phyloP scores from a whole-genome alignment of 1,284 basidiomycete species.

The Hypsizygus ulmarius region DNA sequence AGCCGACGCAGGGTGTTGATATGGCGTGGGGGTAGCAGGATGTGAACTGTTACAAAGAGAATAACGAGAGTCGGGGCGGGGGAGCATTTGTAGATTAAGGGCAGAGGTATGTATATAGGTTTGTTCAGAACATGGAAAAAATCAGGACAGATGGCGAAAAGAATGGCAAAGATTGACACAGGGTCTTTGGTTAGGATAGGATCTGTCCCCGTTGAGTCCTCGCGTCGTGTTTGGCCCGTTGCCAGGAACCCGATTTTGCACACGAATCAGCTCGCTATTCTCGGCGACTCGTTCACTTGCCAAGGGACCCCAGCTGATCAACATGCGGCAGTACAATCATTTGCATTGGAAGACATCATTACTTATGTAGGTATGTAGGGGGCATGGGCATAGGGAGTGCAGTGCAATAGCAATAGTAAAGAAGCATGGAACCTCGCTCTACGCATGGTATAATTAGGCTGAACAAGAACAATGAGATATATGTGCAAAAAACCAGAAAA shows the following conservation, averaged over 20 bases:
- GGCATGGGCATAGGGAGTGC: conserved; percentile 8
- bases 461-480: conserved; percentile 9
- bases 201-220: conserved; percentile 24
- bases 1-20: conserved; percentile 24
- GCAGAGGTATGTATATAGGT: conserved; percentile 22
- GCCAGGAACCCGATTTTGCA: conserved; percentile 25
- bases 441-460: conserved; percentile 14
- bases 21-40: conserved; percentile 22
- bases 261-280: not conserved
- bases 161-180: conserved; percentile 25
- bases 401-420: conserved; percentile 3
- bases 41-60: conserved; percentile 17
- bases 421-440: not conserved
- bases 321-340: conserved; percentile 3
- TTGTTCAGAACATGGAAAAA: conserved; percentile 23
- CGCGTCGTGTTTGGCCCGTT: too few species aligned
- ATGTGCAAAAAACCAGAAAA: conserved; percentile 8
- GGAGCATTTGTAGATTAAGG: conserved; percentile 30
- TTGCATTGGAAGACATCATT: conserved; percentile 1
- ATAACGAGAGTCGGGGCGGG: conserved; percentile 26
- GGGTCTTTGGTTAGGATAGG: conserved; percentile 23
- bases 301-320: conserved; percentile 19
- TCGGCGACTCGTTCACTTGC: not conserved
- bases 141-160: conserved; percentile 27
- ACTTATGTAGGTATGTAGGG: not conserved